phyloP scores from a whole-genome alignment of 2,329 filamentous ascomycete genomes.

The Paramyrothecium sp. region DNA sequence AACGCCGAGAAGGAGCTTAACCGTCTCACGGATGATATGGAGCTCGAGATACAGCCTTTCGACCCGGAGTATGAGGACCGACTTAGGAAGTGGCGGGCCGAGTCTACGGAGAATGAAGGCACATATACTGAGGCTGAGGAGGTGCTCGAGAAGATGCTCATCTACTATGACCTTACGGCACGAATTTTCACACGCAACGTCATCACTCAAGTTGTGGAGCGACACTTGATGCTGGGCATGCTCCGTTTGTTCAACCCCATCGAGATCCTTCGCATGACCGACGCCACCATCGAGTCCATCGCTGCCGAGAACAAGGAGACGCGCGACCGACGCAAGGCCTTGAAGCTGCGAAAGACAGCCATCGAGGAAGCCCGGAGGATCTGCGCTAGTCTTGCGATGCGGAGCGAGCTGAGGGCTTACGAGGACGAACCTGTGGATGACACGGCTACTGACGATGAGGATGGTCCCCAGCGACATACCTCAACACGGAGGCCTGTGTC shows the following conservation, averaged over 20 bases:
- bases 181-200: slow-evolving; percentile 52
- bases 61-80: slow-evolving; percentile 53
- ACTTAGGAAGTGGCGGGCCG: slow-evolving; percentile 44
- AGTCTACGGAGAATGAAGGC: slow-evolving; percentile 40
- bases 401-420: slow-evolving; percentile 44
- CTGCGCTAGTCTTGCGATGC: slow-evolving; percentile 50
- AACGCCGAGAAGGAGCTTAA: slow-evolving; percentile 45
- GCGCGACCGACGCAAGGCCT: slow-evolving; percentile 43
- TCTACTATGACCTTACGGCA: slow-evolving; percentile 52
- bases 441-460: slow-evolving; percentile 27
- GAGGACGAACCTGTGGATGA: slow-evolving; percentile 34
- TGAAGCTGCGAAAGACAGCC: slow-evolving; percentile 47
- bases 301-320: slow-evolving; percentile 54
- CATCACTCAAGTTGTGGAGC: slow-evolving; percentile 51
- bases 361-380: slow-evolving; percentile 50
- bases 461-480: slow-evolving; percentile 9
- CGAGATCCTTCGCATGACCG: slow-evolving; percentile 46
- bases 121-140: slow-evolving; percentile 50
- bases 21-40: slow-evolving; percentile 47
- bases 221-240: slow-evolving; percentile 50
- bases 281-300: slow-evolving; percentile 45
- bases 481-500: slow-evolving; percentile 15
- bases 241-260: slow-evolving; percentile 51
- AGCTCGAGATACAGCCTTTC: slow-evolving; percentile 52
- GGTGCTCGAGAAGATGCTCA: slow-evolving; percentile 55